Percentiles rank a stretch among this genome's conserved stretches.
Evolutionary conservation across 208 protist species (phyloP).

Genomic region (Trypanosoma rangeli): DNA sequence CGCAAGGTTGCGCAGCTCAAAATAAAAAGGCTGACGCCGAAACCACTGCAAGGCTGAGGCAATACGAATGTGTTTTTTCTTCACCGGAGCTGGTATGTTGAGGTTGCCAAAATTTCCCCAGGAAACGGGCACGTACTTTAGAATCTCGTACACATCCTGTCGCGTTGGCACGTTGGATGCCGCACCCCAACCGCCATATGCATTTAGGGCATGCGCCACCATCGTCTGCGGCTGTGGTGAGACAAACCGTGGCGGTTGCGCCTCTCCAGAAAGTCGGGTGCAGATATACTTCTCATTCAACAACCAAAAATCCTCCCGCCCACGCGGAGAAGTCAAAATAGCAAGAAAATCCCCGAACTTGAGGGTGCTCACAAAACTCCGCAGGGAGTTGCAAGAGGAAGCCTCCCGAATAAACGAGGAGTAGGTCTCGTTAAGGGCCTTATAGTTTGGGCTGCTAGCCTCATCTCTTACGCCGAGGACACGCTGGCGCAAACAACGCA

Average conservation of each 20-base stretch:
- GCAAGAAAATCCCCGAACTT: constrained; percentile 26
- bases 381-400: background rate
- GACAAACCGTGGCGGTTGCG: constrained; percentile 42
- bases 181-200: constrained; percentile 74
- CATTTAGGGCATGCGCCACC: constrained; percentile 43
- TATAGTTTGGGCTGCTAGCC: constrained; percentile 26
- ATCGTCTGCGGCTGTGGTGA: constrained; percentile 30
- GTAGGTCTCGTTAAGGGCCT: constrained; percentile 34
- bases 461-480: constrained; percentile 8
- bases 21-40: constrained; percentile 83
- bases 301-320: constrained; percentile 31
- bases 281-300: constrained; percentile 38
- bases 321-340: constrained; percentile 16
- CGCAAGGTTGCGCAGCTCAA: constrained; percentile 75
- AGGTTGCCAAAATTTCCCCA: constrained; percentile 74
- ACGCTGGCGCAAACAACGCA: constrained; percentile 19
- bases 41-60: constrained; percentile 65
- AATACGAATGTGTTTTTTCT: constrained; percentile 64
- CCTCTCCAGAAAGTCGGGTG: constrained; percentile 32
- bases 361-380: background rate
- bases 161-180: constrained; percentile 47
- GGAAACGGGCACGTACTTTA: constrained; percentile 84
- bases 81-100: constrained; percentile 53
- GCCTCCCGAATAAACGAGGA: constrained; percentile 10
- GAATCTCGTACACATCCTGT: constrained; percentile 77